These are phyloP conservation scores for Trichothecium sympodiale DNA, from an alignment of 2,329 filamentous ascomycete genomes.

Conservation along the genomic window DNA sequence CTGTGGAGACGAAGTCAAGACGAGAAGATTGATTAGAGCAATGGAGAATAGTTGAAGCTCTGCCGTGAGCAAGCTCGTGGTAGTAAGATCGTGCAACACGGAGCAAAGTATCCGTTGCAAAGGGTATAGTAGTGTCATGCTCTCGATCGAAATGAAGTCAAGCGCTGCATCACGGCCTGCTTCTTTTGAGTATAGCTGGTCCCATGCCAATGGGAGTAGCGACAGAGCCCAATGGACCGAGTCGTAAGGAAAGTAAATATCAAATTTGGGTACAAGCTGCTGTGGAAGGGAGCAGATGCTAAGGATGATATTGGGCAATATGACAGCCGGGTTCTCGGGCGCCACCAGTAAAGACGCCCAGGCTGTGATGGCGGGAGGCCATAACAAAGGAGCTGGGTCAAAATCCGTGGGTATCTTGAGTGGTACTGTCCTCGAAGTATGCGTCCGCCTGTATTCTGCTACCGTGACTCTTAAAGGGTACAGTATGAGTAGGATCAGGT, in stretches of 20 bases:
- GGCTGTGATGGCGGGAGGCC: constrained; percentile 67
- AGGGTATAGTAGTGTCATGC: constrained; percentile 60
- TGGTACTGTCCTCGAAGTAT: constrained; percentile 25
- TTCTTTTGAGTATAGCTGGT: constrained; percentile 8
- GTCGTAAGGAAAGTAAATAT: constrained; percentile 45
- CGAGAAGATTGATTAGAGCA: constrained; percentile 67
- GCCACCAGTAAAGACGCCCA: constrained; percentile 67
- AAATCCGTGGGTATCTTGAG: constrained; percentile 61
- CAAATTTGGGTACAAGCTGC: constrained; percentile 56
- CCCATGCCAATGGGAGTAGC: constrained; percentile 49
- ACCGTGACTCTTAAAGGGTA: constrained; percentile 51
- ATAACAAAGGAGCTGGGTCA: constrained; percentile 84
- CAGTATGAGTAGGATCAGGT: constrained; percentile 28
- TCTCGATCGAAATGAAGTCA: constrained; percentile 39
- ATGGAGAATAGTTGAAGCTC: constrained; percentile 83
- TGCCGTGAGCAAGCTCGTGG: constrained; percentile 75
- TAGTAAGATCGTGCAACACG: constrained; percentile 69
- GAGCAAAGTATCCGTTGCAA: constrained; percentile 69
- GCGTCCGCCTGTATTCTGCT: constrained; percentile 32
- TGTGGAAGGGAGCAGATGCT: constrained; percentile 67
- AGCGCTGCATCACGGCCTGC: constrained; percentile 3
- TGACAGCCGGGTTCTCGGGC: constrained; percentile 43
- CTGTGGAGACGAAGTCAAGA: constrained; percentile 73
- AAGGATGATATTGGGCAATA: constrained; percentile 75
- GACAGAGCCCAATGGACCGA: constrained; percentile 71